phyloP scores from a whole-genome alignment of 2,329 filamentous ascomycete species.

The Aureobasidium mangrovei region DNA sequence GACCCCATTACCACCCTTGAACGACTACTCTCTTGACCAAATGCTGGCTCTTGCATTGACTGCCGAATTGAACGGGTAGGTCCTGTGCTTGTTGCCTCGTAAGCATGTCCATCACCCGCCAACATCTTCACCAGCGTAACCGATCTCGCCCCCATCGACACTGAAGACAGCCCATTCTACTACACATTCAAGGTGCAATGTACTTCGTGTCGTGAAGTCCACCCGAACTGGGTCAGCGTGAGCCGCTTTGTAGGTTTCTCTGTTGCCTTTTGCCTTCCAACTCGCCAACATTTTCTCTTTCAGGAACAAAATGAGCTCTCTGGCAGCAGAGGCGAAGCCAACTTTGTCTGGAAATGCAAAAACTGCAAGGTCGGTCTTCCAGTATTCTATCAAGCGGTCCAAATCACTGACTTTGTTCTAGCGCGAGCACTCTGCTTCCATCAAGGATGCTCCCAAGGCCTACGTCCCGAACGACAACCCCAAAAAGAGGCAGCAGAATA shows the following conservation, averaged over 20 bases:
- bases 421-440: constrained; percentile 78
- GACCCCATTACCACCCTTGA: neutral
- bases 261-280: neutral
- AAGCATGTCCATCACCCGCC: neutral
- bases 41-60: constrained; percentile 61
- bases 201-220: constrained; percentile 88
- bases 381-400: neutral
- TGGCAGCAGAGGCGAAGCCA: constrained; percentile 88
- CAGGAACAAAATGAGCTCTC: constrained; percentile 87
- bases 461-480: constrained; percentile 62
- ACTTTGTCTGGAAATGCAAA: constrained; percentile 99
- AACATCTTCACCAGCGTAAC: constrained; percentile 59
- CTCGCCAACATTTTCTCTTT: neutral
- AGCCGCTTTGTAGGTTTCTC: constrained; percentile 68
- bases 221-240: constrained; percentile 77
- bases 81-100: neutral
- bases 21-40: constrained; percentile 15
- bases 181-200: constrained; percentile 98
- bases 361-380: constrained; percentile 70
- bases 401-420: constrained; percentile 27
- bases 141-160: constrained; percentile 77
- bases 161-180: constrained; percentile 74
- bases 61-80: constrained; percentile 62
- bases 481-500: constrained; percentile 60
- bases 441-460: constrained; percentile 62